Base-by-base conservation (phyloP, 2,329 filamentous ascomycete genomes). In the Pleurostoma richardsiae region DNA sequence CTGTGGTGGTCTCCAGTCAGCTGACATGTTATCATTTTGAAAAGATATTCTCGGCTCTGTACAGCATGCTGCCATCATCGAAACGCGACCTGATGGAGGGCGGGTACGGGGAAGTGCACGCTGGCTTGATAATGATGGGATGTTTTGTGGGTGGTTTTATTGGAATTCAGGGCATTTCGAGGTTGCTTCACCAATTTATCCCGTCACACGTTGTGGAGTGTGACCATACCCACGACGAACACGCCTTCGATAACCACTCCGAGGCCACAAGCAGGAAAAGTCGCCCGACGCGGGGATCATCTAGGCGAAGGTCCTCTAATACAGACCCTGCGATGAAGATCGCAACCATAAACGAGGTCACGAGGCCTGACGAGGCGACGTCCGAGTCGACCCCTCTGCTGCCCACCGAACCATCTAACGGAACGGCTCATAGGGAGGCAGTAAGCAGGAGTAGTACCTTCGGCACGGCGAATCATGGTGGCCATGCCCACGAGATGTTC, bases 41-140 rank as follows among this genome's bases (percentile, higher is more conserved):
- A 36, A 57, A 96, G 90, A 79, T 96, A 39, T 96, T 96, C 66
- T 96, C 91, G 33, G 85, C 92, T 1, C 70, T 97, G 30, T 95
- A 91, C 65, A 94, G 85, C 66, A 96, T 97, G 88, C 77, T 97
- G 6, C 92, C 92, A 7, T 90, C 88, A 26, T 84, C 92, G 3
- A 90, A 86, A 60, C 74, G 74, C 38, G 96, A 95, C 60, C 76
- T 99, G 4, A 72, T 77, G 49, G 74, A 82, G 46, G 86, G 83
- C 44, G 84, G 83, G 11, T 83, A 84, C 65, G 75, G 79, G 6
- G 73, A 88, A 3, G 79, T 83, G 51, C 62, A 69, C 3, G 88
- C 91, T 5, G 85, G 84, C 10, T 78, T 88, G 57, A 67, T 82
- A 30, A 72, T 90, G 58, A 84, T 90, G 59, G 77, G 59, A 8